Conservation (phyloP, 2,329 filamentous ascomycete genomes). For the Kalmusia sp. region DNA sequence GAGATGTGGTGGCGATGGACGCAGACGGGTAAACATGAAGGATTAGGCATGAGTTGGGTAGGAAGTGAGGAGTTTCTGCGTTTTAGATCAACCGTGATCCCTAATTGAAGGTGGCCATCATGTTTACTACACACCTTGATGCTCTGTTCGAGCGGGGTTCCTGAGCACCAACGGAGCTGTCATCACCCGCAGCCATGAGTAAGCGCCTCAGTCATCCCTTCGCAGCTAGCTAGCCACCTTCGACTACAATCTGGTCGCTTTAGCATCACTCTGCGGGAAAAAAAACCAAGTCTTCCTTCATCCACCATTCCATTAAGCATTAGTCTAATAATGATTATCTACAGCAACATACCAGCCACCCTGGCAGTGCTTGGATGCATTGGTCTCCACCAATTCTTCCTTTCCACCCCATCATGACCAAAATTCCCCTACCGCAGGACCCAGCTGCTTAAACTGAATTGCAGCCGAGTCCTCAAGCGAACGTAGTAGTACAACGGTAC, state of each 20-base stretch:
- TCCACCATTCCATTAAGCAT: slow-evolving; percentile 43
- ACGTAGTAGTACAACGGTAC: slow-evolving; percentile 35
- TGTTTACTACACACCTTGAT: no score
- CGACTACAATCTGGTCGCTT: neutral
- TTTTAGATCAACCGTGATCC: no score
- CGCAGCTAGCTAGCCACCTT: neutral
- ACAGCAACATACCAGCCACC: slow-evolving; percentile 2
- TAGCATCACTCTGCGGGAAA: neutral
- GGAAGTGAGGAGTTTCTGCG: no score
- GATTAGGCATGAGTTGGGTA: no score
- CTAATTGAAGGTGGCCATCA: no score
- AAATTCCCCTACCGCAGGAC: neutral
- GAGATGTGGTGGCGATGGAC: no score
- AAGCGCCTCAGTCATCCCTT: slow-evolving; percentile 3
- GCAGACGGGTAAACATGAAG: no score
- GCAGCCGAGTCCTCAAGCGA: slow-evolving; percentile 36
- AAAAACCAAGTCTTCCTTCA: slow-evolving; percentile 13
- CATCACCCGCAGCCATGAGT: neutral
- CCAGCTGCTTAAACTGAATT: slow-evolving; percentile 23
- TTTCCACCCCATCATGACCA: neutral
- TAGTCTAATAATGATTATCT: slow-evolving; percentile 39
- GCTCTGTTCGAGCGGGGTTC: no score
- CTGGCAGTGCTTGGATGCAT: neutral
- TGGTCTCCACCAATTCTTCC: neutral
- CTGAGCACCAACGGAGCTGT: neutral